Evolutionary conservation across 2,329 filamentous ascomycete genomes (phyloP).

Genomic region (Westerdykella ornata): DNA sequence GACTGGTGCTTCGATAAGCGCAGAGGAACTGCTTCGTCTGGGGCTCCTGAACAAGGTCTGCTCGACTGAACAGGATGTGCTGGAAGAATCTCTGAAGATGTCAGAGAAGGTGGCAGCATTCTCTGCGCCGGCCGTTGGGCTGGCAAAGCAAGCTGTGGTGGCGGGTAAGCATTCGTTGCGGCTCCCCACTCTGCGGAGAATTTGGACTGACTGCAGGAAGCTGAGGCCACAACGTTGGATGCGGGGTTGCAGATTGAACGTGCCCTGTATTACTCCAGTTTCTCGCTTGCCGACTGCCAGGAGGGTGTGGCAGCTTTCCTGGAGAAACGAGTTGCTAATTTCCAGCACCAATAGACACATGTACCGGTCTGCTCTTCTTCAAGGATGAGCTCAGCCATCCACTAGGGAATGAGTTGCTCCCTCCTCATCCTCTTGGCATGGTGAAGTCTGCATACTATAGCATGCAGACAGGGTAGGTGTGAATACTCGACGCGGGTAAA

Average conservation of each 20-base stretch:
- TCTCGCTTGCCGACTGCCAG: conserved; percentile 37
- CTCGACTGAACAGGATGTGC: conserved; percentile 29
- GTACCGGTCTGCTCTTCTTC: too few species aligned
- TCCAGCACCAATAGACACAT: conserved; percentile 16
- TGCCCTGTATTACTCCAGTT: conserved; percentile 31
- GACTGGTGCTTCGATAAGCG: conserved; percentile 35
- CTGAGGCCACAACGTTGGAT: conserved; percentile 39
- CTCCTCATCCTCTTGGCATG: too few species aligned
- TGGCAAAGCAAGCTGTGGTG: conserved; percentile 43
- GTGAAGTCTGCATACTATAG: too few species aligned
- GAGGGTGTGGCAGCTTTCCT: conserved; percentile 41
- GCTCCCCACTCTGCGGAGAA: conserved; percentile 2
- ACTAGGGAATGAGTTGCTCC: too few species aligned
- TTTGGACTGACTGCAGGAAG: conserved; percentile 24
- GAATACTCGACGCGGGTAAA: too few species aligned
- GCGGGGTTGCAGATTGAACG: conserved; percentile 37
- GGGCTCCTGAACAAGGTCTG: conserved; percentile 40
- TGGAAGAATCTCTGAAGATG: conserved; percentile 35
- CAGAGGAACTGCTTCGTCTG: conserved; percentile 36
- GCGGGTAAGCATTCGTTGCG: conserved; percentile 29
- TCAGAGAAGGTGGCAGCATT: conserved; percentile 39
- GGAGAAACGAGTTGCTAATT: conserved; percentile 31
- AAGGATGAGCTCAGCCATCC: too few species aligned
- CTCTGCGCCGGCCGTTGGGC: conserved; percentile 37
- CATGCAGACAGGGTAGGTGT: too few species aligned